Percentiles rank a stretch among this genome's conserved stretches.
These are phyloP conservation scores for Dryas drummondii DNA, from an alignment of 306 rosid genomes.

Conservation along the genomic window DNA sequence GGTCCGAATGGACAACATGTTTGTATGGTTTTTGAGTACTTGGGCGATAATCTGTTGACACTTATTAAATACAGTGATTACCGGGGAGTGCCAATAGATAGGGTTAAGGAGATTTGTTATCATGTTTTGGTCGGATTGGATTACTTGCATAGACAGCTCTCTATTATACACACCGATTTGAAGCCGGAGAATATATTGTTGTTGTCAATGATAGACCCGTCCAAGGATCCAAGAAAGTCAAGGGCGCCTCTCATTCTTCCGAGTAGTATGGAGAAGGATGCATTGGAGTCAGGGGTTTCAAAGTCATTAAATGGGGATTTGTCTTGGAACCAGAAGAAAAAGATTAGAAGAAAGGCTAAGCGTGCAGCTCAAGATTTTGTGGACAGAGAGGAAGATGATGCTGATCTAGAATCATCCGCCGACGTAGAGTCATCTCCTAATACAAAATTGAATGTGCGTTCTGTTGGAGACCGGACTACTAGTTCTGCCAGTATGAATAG, in stretches of 20 bases:
- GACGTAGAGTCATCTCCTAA: slow-evolving; percentile 58
- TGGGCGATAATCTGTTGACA: slow-evolving; percentile 93
- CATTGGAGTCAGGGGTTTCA: slow-evolving; percentile 43
- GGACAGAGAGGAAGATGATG: slow-evolving; percentile 60
- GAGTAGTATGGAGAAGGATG: slow-evolving; percentile 50
- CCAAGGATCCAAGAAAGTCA: slow-evolving; percentile 79
- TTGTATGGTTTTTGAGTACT: slow-evolving; percentile 92
- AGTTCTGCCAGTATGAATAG: slow-evolving; percentile 45
- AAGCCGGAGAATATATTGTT: slow-evolving; percentile 88
- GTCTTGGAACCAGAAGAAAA: slow-evolving; percentile 73
- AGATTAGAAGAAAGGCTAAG: slow-evolving; percentile 87
- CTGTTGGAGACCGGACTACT: slow-evolving; percentile 46
- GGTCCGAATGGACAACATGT: slow-evolving; percentile 97
- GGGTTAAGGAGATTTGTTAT: slow-evolving; percentile 89
- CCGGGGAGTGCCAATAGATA: slow-evolving; percentile 73
- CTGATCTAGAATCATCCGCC: slow-evolving; percentile 45
- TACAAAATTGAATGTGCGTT: slow-evolving; percentile 38
- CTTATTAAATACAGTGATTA: slow-evolving; percentile 81
- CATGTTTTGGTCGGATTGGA: slow-evolving; percentile 89
- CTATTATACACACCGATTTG: slow-evolving; percentile 94
- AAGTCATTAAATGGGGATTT: slow-evolving; percentile 73
- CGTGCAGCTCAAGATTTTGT: slow-evolving; percentile 80
- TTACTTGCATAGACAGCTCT: slow-evolving; percentile 88
- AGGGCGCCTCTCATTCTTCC: slow-evolving; percentile 68
- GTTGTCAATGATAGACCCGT: slow-evolving; percentile 69